Evolutionary conservation across 169 alveolate genomes (phyloP).

Genomic region (Cryptosporidium meleagridis): DNA sequence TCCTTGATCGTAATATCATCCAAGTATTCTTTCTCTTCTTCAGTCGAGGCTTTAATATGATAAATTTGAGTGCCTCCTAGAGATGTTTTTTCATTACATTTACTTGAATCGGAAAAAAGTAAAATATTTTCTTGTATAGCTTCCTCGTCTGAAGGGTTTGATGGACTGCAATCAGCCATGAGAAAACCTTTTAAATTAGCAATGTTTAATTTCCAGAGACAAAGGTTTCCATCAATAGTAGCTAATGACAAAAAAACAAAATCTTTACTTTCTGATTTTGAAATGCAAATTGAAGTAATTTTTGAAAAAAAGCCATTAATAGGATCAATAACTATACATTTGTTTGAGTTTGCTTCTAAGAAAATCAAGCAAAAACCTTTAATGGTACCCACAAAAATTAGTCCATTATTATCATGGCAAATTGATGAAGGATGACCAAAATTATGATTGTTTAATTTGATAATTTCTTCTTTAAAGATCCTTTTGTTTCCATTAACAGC

Average conservation of each 20-base stretch:
- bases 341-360: slow-evolving; percentile 6
- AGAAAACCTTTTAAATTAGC: neutral
- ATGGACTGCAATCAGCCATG: neutral
- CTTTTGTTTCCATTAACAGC: slow-evolving; percentile 42
- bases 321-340: slow-evolving; percentile 25
- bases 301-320: slow-evolving; percentile 4
- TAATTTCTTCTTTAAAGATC: slow-evolving; percentile 1
- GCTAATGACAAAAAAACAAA: slow-evolving; percentile 27
- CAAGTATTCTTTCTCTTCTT: neutral
- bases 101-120: neutral
- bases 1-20: neutral
- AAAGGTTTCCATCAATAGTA: slow-evolving; percentile 22
- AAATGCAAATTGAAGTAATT: slow-evolving; percentile 35
- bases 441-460: neutral
- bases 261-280: slow-evolving; percentile 16
- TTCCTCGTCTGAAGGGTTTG: neutral
- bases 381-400: slow-evolving; percentile 50
- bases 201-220: slow-evolving; percentile 21
- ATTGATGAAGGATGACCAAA: slow-evolving; percentile 54
- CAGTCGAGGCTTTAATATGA: neutral
- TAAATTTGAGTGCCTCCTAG: neutral
- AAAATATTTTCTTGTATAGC: neutral
- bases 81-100: neutral
- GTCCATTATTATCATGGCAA: slow-evolving; percentile 34
- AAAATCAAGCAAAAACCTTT: slow-evolving; percentile 9